Conservation (phyloP, 1,284 basidiomycete genomes). For the Leucoagaricus sp. region DNA sequence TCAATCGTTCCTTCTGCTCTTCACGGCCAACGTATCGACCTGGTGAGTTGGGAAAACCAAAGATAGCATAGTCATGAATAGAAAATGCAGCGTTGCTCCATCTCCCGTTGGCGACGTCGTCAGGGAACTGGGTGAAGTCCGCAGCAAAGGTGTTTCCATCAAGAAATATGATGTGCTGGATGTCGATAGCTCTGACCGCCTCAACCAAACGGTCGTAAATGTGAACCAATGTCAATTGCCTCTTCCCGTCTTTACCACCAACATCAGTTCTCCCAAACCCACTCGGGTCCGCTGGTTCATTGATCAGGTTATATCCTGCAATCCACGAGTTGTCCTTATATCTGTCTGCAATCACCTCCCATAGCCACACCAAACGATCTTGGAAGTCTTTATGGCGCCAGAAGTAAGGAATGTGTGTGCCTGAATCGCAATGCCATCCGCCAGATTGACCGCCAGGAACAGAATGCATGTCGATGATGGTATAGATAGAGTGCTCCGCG, state of each 20-base stretch:
- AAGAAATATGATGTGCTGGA: constrained; percentile 64
- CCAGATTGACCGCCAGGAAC: constrained; percentile 55
- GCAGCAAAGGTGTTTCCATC: constrained; percentile 78
- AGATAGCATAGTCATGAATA: constrained; percentile 74
- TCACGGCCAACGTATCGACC: constrained; percentile 56
- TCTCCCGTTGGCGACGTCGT: constrained; percentile 45
- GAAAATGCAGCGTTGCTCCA: constrained; percentile 73
- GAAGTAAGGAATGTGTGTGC: constrained; percentile 43
- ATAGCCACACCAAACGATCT: constrained; percentile 69
- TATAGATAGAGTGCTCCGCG: constrained; percentile 58
- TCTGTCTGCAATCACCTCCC: constrained; percentile 64
- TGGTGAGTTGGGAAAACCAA: constrained; percentile 69
- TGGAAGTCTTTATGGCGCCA: constrained; percentile 81
- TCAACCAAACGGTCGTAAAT: constrained; percentile 67
- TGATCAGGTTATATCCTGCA: constrained; percentile 73
- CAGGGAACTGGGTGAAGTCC: constrained; percentile 70
- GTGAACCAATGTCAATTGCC: constrained; percentile 46
- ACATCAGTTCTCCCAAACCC: constrained; percentile 17
- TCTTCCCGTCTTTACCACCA: constrained; percentile 6
- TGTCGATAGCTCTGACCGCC: constrained; percentile 69
- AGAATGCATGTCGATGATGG: constrained; percentile 58
- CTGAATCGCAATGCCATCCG: constrained; percentile 41
- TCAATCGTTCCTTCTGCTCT: constrained; percentile 53
- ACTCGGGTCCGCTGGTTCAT: constrained; percentile 71
- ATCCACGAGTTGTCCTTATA: constrained; percentile 72